Evolutionary conservation across 2,329 filamentous ascomycete species (phyloP).

Genomic region (Cladosporium sp.): DNA sequence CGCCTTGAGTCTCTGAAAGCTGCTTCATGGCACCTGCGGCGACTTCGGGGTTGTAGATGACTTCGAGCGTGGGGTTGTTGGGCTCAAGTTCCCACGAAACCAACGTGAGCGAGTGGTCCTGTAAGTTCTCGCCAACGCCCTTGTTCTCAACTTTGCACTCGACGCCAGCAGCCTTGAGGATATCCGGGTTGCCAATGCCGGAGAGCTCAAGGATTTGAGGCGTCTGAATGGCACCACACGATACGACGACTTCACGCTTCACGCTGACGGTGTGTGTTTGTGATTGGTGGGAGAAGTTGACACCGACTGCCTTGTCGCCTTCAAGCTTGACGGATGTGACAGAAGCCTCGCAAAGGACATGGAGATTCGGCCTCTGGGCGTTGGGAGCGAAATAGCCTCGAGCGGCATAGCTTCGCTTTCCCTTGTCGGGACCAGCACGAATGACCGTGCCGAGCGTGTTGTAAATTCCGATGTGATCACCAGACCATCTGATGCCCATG

Average conservation of each 20-base stretch:
- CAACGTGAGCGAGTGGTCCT: conserved; percentile 53
- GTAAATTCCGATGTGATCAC: conserved; percentile 34
- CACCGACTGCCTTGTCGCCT: conserved; percentile 37
- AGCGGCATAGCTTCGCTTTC: conserved; percentile 34
- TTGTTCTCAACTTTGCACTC: conserved; percentile 51
- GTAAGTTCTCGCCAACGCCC: conserved; percentile 60
- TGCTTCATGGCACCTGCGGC: conserved; percentile 32
- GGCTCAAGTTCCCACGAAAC: conserved; percentile 25
- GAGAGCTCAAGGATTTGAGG: conserved; percentile 62
- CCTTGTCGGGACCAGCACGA: conserved; percentile 27
- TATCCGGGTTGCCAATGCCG: conserved; percentile 53
- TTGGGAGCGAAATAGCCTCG: conserved; percentile 36
- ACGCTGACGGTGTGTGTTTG: conserved; percentile 34
- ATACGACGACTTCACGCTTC: conserved; percentile 42
- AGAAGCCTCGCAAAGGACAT: conserved; percentile 45
- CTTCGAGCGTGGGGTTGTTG: conserved; percentile 26
- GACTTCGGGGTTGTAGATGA: conserved; percentile 28
- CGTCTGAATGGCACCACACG: conserved; percentile 57
- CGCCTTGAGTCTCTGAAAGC: conserved; percentile 28
- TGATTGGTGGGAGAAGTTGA: conserved; percentile 39
- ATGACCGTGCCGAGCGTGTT: conserved; percentile 27
- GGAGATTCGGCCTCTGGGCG: conserved; percentile 40
- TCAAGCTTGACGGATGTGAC: conserved; percentile 46
- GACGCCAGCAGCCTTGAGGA: conserved; percentile 52
- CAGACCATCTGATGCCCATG: conserved; percentile 23